These are phyloP conservation scores for Saturnispora kantuleensis DNA, from an alignment of 805 yeast species.

Conservation along the genomic window DNA sequence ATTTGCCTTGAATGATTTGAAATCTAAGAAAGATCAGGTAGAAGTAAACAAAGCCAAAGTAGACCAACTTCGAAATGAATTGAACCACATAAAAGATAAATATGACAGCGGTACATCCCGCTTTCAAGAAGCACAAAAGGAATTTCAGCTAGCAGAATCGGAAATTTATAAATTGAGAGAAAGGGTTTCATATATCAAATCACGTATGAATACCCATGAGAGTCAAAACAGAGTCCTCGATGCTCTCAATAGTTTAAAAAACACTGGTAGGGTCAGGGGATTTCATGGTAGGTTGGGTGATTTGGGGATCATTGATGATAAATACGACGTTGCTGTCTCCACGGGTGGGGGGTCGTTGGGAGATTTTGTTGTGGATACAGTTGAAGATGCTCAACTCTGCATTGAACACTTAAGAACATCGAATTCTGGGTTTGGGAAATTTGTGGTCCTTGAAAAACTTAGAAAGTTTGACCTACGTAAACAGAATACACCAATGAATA, in stretches of 20 bases:
- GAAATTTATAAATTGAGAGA: conserved; percentile 48
- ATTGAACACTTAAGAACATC: conserved; percentile 76
- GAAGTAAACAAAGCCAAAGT: conserved; percentile 39
- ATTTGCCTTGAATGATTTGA: conserved; percentile 23
- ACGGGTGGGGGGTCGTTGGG: conserved; percentile 90
- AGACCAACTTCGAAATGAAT: conserved; percentile 37
- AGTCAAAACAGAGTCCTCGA: conserved; percentile 66
- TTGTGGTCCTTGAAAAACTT: conserved; percentile 69
- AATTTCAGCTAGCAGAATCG: conserved; percentile 44
- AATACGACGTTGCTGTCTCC: conserved; percentile 86
- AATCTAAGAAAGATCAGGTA: conserved; percentile 25
- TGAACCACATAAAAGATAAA: conserved; percentile 41
- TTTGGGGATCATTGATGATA: conserved; percentile 80
- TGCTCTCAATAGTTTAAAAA: conserved; percentile 58
- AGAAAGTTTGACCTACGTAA: conserved; percentile 48
- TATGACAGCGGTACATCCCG: conserved; percentile 50
- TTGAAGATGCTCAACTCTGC: conserved; percentile 48
- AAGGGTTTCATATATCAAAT: conserved; percentile 55
- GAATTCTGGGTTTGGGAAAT: conserved; percentile 80
- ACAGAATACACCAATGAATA: conserved; percentile 63
- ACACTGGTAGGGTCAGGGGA: conserved; percentile 75
- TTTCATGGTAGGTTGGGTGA: conserved; percentile 89
- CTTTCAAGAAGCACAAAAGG: conserved; percentile 36
- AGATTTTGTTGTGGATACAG: conserved; percentile 83
- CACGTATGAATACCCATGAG: conserved; percentile 44